Evolutionary conservation across 495 filamentous ascomycete species (phyloP).

Genomic region (Parathielavia appendiculata): DNA sequence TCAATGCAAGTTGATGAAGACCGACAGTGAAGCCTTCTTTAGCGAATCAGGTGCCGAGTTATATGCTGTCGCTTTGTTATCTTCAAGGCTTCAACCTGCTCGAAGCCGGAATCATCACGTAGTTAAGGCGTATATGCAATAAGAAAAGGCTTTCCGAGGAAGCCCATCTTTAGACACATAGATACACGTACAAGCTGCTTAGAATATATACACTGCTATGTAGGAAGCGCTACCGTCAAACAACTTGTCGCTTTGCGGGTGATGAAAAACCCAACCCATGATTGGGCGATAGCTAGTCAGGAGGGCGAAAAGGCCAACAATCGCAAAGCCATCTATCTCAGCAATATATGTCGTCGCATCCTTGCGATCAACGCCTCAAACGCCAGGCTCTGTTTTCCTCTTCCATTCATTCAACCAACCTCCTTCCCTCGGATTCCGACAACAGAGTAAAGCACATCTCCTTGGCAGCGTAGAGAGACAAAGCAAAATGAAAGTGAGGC

Average conservation of each 20-base stretch:
- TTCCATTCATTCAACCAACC: background rate
- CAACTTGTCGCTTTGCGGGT: conserved; percentile 5
- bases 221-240: conserved; percentile 8
- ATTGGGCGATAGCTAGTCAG: background rate
- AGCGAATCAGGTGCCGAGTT: too few species aligned
- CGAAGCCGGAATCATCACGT: too few species aligned
- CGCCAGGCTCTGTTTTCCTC: background rate
- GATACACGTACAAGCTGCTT: conserved; percentile 7
- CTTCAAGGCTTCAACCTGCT: too few species aligned
- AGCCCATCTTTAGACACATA: background rate
- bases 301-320: background rate
- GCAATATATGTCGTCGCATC: background rate
- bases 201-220: conserved; percentile 9
- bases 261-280: background rate
- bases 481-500: background rate
- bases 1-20: too few species aligned
- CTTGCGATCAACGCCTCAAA: conserved; percentile 10
- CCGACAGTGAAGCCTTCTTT: too few species aligned
- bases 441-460: background rate
- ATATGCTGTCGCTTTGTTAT: too few species aligned
- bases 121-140: too few species aligned
- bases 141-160: too few species aligned
- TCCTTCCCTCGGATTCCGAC: background rate
- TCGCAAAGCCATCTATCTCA: background rate
- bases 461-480: background rate